These are phyloP conservation scores for Punctularia strigosozonata DNA, from an alignment of 768 basidiomycete genomes.

Conservation along the genomic window DNA sequence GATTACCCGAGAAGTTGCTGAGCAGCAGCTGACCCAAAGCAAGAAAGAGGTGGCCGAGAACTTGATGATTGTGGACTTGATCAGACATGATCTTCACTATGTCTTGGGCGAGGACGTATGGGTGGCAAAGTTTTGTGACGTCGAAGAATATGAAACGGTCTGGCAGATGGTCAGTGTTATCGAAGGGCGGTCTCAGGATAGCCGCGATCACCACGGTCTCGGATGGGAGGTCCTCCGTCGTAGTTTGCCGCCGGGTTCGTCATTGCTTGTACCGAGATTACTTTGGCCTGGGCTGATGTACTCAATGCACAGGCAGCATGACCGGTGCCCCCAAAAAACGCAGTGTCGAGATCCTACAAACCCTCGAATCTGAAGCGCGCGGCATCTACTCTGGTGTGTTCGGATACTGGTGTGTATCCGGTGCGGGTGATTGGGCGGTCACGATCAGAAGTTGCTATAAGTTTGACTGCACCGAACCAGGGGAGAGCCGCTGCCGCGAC, in stretches of 20 bases:
- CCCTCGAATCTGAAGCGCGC: conserved; percentile 60
- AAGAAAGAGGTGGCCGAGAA: conserved; percentile 93
- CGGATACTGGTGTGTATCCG: conserved; percentile 86
- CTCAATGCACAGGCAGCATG: conserved; percentile 64
- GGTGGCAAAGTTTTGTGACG: conserved; percentile 74
- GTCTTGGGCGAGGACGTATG: conserved; percentile 73
- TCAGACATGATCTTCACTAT: conserved; percentile 82
- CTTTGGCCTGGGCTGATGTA: conserved; percentile 2
- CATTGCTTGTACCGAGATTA: neutral
- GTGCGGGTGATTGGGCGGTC: conserved; percentile 87
- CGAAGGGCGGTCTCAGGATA: conserved; percentile 33
- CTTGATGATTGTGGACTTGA: conserved; percentile 96
- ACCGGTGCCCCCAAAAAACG: conserved; percentile 95
- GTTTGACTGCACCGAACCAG: conserved; percentile 25
- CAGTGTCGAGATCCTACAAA: conserved; percentile 80
- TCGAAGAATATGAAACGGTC: conserved; percentile 90
- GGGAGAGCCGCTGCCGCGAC: too few species aligned
- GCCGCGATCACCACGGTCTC: conserved; percentile 28
- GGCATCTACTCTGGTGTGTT: conserved; percentile 87
- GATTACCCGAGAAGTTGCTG: conserved; percentile 54
- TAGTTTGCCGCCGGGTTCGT: conserved; percentile 77
- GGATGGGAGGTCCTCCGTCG: conserved; percentile 72
- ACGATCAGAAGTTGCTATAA: conserved; percentile 90
- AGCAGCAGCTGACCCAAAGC: conserved; percentile 48
- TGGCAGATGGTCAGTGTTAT: conserved; percentile 95